phyloP scores from a whole-genome alignment of 306 rosid genomes.

The Cyamopsis tetragonoloba region DNA sequence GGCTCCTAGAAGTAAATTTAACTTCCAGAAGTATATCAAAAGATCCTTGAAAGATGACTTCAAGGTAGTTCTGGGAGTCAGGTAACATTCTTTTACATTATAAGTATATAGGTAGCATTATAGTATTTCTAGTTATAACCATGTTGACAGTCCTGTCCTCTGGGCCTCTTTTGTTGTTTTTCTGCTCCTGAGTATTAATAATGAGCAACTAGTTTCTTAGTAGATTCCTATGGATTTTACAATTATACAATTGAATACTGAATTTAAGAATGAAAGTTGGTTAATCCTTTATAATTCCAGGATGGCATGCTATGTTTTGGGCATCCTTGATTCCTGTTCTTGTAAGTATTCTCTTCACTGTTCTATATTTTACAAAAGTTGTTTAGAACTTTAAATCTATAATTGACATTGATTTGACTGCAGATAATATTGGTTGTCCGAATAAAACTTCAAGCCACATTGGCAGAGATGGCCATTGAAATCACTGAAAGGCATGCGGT shows the following conservation, averaged over 20 bases:
- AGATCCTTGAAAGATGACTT: conserved; percentile 97
- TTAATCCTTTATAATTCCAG: conserved; percentile 41
- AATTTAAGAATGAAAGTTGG: conserved; percentile 1
- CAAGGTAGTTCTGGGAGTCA: conserved; percentile 84
- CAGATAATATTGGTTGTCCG: conserved; percentile 91
- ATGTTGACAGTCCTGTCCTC: conserved; percentile 68
- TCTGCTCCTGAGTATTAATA: conserved; percentile 66
- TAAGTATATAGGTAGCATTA: neutral
- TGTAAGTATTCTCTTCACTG: conserved; percentile 44
- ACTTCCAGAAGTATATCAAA: conserved; percentile 91
- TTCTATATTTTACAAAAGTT: neutral
- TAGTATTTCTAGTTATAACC: neutral
- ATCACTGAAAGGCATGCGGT: conserved; percentile 86
- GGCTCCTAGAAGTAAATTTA: conserved; percentile 86
- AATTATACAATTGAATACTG: neutral
- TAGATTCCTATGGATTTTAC: neutral
- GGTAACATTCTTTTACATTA: conserved; percentile 47
- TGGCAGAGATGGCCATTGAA: conserved; percentile 94
- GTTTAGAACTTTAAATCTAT: conserved; percentile 17
- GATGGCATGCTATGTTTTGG: conserved; percentile 81
- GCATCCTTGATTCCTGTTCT: conserved; percentile 72
- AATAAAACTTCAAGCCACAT: conserved; percentile 71
- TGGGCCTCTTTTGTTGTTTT: conserved; percentile 87
- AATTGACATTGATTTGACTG: neutral
- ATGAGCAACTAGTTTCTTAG: conserved; percentile 36